Percentiles rank a stretch among this genome's conserved stretches.
Evolutionary conservation across 1,284 basidiomycete species (phyloP).

Genomic region (Tilletia caries): DNA sequence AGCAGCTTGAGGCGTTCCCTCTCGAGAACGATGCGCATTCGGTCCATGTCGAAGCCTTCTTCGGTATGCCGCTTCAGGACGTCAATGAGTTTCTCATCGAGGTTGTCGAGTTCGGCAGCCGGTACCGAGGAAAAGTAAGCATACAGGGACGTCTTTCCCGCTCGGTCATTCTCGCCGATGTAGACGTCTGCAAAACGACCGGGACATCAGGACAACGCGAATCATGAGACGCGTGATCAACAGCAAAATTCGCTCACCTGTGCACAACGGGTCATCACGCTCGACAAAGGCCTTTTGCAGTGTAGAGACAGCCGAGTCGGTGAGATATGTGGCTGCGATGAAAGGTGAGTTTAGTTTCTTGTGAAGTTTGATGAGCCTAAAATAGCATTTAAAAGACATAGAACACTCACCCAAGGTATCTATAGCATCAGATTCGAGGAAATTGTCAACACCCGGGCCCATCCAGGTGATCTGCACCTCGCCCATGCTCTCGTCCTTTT

Average conservation of each 20-base stretch:
- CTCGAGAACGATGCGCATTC: slow-evolving; percentile 83
- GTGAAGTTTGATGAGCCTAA: too few species aligned
- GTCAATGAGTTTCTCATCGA: slow-evolving; percentile 68
- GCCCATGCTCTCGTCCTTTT: slow-evolving; percentile 90
- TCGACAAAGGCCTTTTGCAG: slow-evolving; percentile 91
- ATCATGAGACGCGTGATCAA: too few species aligned
- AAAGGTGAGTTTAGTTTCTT: not conserved
- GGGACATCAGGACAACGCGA: not conserved
- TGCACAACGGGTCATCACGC: slow-evolving; percentile 79
- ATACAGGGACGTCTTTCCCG: slow-evolving; percentile 68
- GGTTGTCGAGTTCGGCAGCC: slow-evolving; percentile 69
- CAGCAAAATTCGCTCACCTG: slow-evolving; percentile 17
- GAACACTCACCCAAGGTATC: slow-evolving; percentile 65
- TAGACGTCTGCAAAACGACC: slow-evolving; percentile 64
- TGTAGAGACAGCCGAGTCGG: slow-evolving; percentile 76
- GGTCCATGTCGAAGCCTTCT: slow-evolving; percentile 82
- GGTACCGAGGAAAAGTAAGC: slow-evolving; percentile 83
- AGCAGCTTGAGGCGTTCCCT: slow-evolving; percentile 75
- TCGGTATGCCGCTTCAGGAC: slow-evolving; percentile 70
- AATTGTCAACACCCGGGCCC: slow-evolving; percentile 72
- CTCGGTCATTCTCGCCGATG: slow-evolving; percentile 70
- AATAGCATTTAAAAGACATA: too few species aligned
- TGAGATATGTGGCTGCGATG: slow-evolving; percentile 67
- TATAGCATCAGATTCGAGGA: slow-evolving; percentile 75
- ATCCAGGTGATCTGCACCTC: slow-evolving; percentile 77